phyloP scores from a whole-genome alignment of 257 asterid species.

The Capsicum rhomboideum region DNA sequence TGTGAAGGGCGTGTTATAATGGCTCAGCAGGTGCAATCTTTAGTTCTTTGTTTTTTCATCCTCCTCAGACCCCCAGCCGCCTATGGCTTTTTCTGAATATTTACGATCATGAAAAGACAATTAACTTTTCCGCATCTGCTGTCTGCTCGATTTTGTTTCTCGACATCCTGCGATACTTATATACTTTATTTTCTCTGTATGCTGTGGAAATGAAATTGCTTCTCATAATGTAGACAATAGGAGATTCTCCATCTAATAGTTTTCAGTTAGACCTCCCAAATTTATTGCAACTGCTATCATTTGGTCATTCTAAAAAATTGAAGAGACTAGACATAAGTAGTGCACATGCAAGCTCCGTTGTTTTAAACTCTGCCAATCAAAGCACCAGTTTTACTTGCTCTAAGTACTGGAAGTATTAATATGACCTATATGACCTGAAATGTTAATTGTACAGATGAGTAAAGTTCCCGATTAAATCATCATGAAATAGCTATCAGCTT shows the following conservation, averaged over 20 bases:
- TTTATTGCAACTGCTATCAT: neutral
- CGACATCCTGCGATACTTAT: neutral
- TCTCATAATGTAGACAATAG: neutral
- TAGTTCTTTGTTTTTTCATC: neutral
- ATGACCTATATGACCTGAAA: neutral
- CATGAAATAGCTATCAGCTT: neutral
- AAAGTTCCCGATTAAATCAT: neutral
- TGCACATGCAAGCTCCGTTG: neutral
- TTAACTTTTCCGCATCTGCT: neutral
- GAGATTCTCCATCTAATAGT: neutral
- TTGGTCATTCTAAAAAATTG: neutral
- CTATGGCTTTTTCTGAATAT: neutral
- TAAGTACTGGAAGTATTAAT: neutral
- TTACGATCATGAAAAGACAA: neutral
- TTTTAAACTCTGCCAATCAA: neutral
- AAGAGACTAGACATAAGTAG: neutral
- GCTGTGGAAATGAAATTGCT: neutral
- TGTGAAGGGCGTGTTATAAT: slow-evolving; percentile 90
- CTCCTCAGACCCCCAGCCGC: neutral
- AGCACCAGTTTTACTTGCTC: neutral
- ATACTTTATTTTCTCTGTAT: neutral
- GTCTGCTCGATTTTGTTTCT: neutral
- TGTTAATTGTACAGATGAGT: neutral
- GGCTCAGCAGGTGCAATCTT: slow-evolving; percentile 84
- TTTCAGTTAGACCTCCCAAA: neutral